phyloP scores from a whole-genome alignment of 2,329 filamentous ascomycete genomes.

The Claviceps quebecensis region DNA sequence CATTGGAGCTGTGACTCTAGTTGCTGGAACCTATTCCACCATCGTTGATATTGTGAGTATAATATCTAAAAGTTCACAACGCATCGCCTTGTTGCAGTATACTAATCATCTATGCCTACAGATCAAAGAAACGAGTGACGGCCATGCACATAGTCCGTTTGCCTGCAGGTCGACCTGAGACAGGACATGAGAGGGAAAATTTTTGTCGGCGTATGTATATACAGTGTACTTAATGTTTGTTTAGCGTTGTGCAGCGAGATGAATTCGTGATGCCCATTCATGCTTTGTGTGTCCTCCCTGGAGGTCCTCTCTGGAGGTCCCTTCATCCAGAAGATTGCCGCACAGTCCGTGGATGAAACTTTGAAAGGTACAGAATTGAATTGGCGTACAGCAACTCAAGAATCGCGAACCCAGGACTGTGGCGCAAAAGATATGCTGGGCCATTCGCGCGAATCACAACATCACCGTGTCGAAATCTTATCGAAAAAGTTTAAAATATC shows the following conservation, averaged over 20 bases:
- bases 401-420: too few species aligned
- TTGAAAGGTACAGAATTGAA: too few species aligned
- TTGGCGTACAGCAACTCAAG: too few species aligned
- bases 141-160: slow-evolving; percentile 9
- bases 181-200: not conserved
- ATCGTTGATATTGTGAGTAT: slow-evolving; percentile 15
- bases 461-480: too few species aligned
- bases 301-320: not conserved
- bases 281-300: not conserved
- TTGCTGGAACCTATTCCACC: slow-evolving; percentile 14
- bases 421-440: too few species aligned
- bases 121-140: slow-evolving; percentile 11
- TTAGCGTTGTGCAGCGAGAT: not conserved
- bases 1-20: slow-evolving; percentile 12
- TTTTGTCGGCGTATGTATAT: not conserved
- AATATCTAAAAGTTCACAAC: not conserved
- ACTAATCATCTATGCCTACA: slow-evolving; percentile 1
- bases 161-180: slow-evolving; percentile 7
- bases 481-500: not conserved
- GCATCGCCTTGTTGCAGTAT: not conserved
- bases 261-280: not conserved
- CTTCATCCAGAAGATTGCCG: not conserved
- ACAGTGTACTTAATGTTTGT: not conserved
- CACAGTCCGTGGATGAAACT: not conserved
- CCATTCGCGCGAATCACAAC: too few species aligned